phyloP scores from a whole-genome alignment of 1,284 basidiomycete species.

The Austroboletus niveus region DNA sequence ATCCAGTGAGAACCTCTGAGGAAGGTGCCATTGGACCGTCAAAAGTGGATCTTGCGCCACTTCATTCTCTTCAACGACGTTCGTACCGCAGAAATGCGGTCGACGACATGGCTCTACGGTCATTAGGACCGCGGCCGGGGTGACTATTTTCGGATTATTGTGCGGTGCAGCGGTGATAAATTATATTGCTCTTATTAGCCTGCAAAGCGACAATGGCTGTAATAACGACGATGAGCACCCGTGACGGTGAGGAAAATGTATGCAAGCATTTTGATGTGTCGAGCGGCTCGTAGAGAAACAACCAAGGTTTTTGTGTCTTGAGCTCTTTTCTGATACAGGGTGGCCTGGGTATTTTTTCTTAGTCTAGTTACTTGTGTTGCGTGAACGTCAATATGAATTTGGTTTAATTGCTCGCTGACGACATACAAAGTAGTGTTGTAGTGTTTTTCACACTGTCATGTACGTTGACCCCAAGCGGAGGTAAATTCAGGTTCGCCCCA shows the following conservation, averaged over 20 bases:
- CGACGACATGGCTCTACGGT: constrained; percentile 59
- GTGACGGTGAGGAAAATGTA: constrained; percentile 4
- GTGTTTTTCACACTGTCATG: constrained; percentile 4
- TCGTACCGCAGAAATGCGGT: constrained; percentile 60
- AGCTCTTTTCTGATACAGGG: neutral
- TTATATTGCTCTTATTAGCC: constrained; percentile 14
- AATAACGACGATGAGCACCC: constrained; percentile 8
- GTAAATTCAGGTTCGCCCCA: constrained; percentile 27
- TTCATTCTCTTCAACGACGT: constrained; percentile 53
- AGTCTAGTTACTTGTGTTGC: constrained; percentile 12
- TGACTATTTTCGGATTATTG: constrained; percentile 30
- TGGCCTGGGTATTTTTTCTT: constrained; percentile 1
- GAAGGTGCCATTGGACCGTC: constrained; percentile 32
- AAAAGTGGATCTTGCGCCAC: constrained; percentile 50
- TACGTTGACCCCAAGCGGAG: constrained; percentile 22
- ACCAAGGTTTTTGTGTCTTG: neutral
- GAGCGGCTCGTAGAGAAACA: neutral
- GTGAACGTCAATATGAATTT: constrained; percentile 23
- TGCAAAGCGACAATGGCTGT: constrained; percentile 12
- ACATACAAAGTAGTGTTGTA: constrained; percentile 13
- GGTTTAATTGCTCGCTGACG: constrained; percentile 28
- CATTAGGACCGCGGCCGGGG: constrained; percentile 42
- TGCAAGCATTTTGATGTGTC: constrained; percentile 1
- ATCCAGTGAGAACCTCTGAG: constrained; percentile 27
- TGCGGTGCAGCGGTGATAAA: constrained; percentile 26